These are phyloP conservation scores for Fusarium sp. DNA, from an alignment of 2,329 filamentous ascomycete species.

Conservation along the genomic window DNA sequence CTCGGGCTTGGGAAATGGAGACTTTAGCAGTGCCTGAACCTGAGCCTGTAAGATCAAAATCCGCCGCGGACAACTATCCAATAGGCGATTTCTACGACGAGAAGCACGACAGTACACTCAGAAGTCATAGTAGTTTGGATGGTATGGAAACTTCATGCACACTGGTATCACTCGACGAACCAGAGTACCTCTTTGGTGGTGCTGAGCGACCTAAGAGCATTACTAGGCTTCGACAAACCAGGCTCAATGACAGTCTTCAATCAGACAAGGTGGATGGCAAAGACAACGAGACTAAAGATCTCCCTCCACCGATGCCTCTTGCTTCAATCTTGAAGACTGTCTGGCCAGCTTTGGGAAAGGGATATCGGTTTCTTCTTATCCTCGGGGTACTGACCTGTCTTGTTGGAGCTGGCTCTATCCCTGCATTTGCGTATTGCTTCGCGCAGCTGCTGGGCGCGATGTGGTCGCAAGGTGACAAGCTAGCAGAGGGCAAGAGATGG, in stretches of 20 bases:
- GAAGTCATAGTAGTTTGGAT: slow-evolving; percentile 20
- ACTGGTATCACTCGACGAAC: slow-evolving; percentile 19
- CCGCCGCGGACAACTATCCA: neutral
- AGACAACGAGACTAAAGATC: neutral
- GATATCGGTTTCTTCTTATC: slow-evolving; percentile 66
- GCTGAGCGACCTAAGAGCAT: slow-evolving; percentile 50
- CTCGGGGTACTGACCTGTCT: slow-evolving; percentile 72
- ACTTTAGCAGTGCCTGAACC: slow-evolving; percentile 4
- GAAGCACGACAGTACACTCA: slow-evolving; percentile 22
- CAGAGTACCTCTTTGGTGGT: slow-evolving; percentile 39
- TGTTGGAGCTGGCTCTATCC: slow-evolving; percentile 74
- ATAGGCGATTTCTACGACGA: slow-evolving; percentile 19
- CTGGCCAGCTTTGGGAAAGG: slow-evolving; percentile 71
- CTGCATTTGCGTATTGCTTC: slow-evolving; percentile 81
- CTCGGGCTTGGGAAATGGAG: slow-evolving; percentile 40
- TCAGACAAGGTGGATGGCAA: neutral
- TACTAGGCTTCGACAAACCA: slow-evolving; percentile 19
- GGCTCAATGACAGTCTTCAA: neutral
- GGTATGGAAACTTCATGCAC: slow-evolving; percentile 13
- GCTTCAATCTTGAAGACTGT: slow-evolving; percentile 65
- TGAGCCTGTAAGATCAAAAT: slow-evolving; percentile 5
- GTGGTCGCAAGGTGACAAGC: slow-evolving; percentile 65
- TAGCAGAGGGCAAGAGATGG: slow-evolving; percentile 70
- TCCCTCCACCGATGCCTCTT: slow-evolving; percentile 34
- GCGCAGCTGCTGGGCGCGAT: slow-evolving; percentile 79